These are phyloP conservation scores for Monoraphidium neglectum DNA, from an alignment of 139 green algal species.

Conservation along the genomic window DNA sequence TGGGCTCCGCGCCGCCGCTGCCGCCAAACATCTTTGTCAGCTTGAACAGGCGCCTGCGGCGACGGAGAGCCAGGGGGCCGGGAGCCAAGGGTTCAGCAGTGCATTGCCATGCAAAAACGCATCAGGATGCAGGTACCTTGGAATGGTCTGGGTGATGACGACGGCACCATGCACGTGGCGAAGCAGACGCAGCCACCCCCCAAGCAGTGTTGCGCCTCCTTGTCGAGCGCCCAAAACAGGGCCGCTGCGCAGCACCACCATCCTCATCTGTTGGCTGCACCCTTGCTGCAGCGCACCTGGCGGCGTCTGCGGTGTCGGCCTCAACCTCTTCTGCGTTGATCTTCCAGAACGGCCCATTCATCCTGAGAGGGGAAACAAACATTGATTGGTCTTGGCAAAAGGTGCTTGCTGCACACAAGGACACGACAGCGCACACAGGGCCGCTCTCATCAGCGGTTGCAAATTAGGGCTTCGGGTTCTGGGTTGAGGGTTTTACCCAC, in stretches of 20 bases:
- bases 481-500: too few relatives aligned
- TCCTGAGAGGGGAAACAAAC: conserved; percentile 39
- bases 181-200: too few relatives aligned
- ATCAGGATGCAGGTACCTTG: not conserved
- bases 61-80: not conserved
- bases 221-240: too few relatives aligned
- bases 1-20: conserved; percentile 19
- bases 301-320: conserved; percentile 55
- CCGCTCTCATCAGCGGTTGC: too few relatives aligned
- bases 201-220: too few relatives aligned
- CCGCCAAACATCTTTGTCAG: conserved; percentile 67
- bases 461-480: too few relatives aligned
- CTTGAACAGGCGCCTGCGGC: conserved; percentile 68
- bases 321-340: conserved; percentile 77
- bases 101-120: not conserved
- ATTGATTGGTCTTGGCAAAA: too few relatives aligned
- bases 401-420: too few relatives aligned
- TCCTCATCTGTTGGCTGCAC: too few relatives aligned
- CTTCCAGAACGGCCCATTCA: conserved; percentile 76
- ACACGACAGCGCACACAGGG: too few relatives aligned
- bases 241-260: too few relatives aligned
- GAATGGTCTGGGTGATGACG: not conserved
- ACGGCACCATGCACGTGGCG: too few relatives aligned
- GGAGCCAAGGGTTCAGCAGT: not conserved
- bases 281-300: conserved; percentile 35